Evolutionary conservation across 345 rosid species (phyloP), one percentile per base, ranked within the genome.

Genomic region (Acer campestre): DNA sequence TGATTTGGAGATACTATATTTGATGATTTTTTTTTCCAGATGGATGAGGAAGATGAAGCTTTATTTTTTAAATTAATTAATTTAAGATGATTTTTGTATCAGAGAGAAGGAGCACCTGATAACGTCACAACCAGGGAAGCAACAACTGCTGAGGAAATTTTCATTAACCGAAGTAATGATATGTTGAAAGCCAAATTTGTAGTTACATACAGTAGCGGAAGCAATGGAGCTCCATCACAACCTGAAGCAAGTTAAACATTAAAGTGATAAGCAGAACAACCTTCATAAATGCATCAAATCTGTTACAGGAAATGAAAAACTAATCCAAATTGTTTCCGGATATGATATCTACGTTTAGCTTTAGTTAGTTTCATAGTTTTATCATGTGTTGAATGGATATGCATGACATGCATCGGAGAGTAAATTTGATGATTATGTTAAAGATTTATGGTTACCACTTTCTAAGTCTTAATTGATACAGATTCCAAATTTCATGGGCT

Each of bases 121-220:
- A 93, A 79, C 84, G 84, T 86, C 69, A 91, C 83, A 27, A 89
- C 77, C 25, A 93, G 94, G 44, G 94, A 89, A 75, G 98, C 63
- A 79, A 93, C 91, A 62, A 95, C 81, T 6, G 95, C 94, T 3
- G 97, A 90, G 71, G 98, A 93, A 78, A 84, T 78, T 82, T 90
- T 93, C 79, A 90, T 84, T 35, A 93, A 85, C 78, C 84, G 88
- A 77, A 95, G 98, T 76, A 78, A 14, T 10, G 94, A 90, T 83
- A 93, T 87, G 84, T 93, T 95, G 90, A 95, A 91, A 77, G 88
- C 87, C 46, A 91, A 84, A 73, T 95, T 91, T 70, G 91, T 84
- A 38, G 85, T 76, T 62, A 93, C 79, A 73, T 90, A 95, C 51
- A 93, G 90, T 22, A 95, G 84, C 12, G 97, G 98, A 80, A 93